Conservation (phyloP, 2,329 filamentous ascomycete species). For the Sporothrix protearum region DNA sequence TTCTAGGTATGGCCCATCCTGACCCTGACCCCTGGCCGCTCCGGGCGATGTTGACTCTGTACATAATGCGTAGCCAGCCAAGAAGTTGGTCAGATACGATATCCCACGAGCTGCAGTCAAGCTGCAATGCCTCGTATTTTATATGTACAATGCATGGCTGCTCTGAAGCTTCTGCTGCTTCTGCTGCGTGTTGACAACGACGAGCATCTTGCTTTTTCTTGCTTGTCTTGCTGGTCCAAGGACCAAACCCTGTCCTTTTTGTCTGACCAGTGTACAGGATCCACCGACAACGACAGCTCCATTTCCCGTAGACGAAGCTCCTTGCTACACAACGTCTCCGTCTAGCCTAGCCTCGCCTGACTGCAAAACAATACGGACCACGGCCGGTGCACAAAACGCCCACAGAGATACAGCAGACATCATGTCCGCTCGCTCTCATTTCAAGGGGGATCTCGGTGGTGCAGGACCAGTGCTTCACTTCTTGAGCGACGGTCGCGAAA, state of each 20-base stretch:
- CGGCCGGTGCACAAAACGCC: background rate
- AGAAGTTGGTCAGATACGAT: background rate
- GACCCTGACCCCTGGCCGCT: background rate
- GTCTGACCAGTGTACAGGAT: background rate
- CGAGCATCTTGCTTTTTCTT: background rate
- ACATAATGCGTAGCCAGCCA: too few relatives aligned
- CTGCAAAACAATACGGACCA: background rate
- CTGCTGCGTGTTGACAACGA: background rate
- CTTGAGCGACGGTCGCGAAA: background rate
- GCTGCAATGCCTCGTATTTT: slow-evolving; percentile 5
- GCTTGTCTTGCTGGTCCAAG: background rate
- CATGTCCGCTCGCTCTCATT: background rate
- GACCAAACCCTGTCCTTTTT: background rate
- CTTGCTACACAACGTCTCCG: background rate
- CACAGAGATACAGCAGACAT: background rate
- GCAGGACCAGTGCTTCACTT: background rate
- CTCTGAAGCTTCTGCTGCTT: background rate
- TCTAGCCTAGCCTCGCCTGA: background rate
- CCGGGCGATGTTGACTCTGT: background rate
- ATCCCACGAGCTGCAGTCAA: background rate
- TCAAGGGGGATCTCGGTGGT: background rate
- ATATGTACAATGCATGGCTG: background rate
- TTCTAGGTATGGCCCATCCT: background rate
- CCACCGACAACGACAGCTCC: background rate
- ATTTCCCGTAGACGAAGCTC: slow-evolving; percentile 4